Base-by-base conservation (phyloP, 23 red algal genomes). In the Chondrus crispus region DNA sequence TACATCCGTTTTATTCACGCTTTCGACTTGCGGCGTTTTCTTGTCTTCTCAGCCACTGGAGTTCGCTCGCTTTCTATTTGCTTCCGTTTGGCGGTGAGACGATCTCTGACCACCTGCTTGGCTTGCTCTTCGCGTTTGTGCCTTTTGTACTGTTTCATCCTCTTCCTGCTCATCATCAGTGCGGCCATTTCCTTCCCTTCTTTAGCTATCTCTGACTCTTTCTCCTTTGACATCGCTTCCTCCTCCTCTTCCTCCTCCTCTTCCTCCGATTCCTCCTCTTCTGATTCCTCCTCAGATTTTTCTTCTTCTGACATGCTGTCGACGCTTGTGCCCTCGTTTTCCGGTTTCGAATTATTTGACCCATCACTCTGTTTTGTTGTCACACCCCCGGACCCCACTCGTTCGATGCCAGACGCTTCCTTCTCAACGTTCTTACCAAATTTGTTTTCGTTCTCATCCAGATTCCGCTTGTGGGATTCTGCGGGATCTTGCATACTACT, bases 231-330 rank as follows among this genome's bases (percentile, higher is more conserved):
- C 20, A 82, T 24, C 26, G 74, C 51, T 32, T 85, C 94, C 28
- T 96, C 94, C 54, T 77, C 60, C 16, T 73, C 81, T 28, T 96
- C 88, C 45, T 92, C 88, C 30, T 96, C 87, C 79, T 96, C 95
- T 47, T 73, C 55, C 26, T 93, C 83, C 37, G 94, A 84, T 10
- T n/a, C 16, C 19, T 90, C 90, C 44, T 68, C 66, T 1, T 62
- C 35, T 55, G 26, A 44, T 2, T 80, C 39, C 18, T 74, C 88
- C 47, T 62, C 33, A 18, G 60, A 49, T 18, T 54, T 62, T 18
- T 49, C 33, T 16, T 40, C 85, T 37, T 92, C 88, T 32, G n/a
- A 37, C 4, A 26, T 35, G n/a, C 5, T 51, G 1, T 8, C 78
- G 26, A 82, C 78, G 26, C 16, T 45, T 7, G 69, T 22, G 1